Evolutionary conservation across 2,329 filamentous ascomycete genomes (phyloP), one percentile per base, ranked within the genome.

Genomic region (Penicillium sp.): DNA sequence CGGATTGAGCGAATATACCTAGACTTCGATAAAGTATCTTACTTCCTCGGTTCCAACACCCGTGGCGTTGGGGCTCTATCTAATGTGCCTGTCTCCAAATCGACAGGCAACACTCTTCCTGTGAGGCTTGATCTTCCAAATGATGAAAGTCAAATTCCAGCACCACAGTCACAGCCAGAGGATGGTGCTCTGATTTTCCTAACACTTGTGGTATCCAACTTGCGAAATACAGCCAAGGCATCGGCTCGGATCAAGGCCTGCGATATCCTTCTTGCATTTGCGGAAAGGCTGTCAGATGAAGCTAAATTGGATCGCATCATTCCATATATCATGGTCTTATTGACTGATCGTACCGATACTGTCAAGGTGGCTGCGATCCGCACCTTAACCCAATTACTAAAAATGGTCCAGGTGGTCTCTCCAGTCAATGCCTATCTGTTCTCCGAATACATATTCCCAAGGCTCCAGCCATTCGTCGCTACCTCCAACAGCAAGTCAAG

Each of bases 1-100:
- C 85, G 94, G 40, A 97, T 99, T 67, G 91, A 97, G 66, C 86
- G 92, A 42, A 88, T 99, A 1, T 97, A 89, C 69, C 85, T 89
- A 64, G 94, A 99, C 69, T 97, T 97, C 75, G 94, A 99, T 72
- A 99, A 97, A 73, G 96, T 99, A 50, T 92, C 93, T 0, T 96
- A 95, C 69, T 95, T 96, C 56, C 81, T 99, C 1, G 92, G 90
- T 14, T 91, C 91, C 58, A 83, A 85, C 29, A 79, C 86, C 42
- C 80, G 80, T 39, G 74, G 76, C 44, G 67, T 74, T 32, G 67
- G 66, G 37, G 61, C 70, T 55, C 66, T 65, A 45, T 72, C 71
- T 16, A 69, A 69, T 38, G 53, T 60, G 49, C 63, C 66, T 4
- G 71, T 68, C 50, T 69, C 71, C 16, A 69, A 70, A 44, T 63